phyloP scores from a whole-genome alignment of 768 basidiomycete species.

The Trametes villosa region DNA sequence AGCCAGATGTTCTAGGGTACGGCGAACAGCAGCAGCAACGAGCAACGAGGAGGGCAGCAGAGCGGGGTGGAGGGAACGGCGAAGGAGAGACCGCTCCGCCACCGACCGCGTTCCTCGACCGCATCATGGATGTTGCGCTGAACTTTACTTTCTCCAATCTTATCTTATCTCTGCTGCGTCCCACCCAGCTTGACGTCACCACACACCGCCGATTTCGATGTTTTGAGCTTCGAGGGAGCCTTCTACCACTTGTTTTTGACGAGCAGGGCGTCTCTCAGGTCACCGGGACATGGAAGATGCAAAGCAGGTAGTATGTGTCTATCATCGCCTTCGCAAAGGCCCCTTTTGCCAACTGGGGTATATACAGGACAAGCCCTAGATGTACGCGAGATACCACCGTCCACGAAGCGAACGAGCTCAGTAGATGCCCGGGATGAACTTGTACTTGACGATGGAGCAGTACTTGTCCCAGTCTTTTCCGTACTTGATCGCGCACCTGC shows the following conservation, averaged over 20 bases:
- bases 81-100: not conserved
- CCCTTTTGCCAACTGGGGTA: slow-evolving; percentile 2
- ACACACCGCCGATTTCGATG: too few relatives aligned
- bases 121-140: not conserved
- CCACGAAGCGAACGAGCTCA: slow-evolving; percentile 37
- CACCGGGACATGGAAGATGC: too few relatives aligned
- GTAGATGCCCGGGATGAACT: slow-evolving; percentile 88
- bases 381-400: not conserved
- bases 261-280: too few relatives aligned
- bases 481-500: slow-evolving; percentile 84
- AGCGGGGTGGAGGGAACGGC: not conserved
- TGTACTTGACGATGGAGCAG: slow-evolving; percentile 85
- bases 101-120: not conserved
- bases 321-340: not conserved
- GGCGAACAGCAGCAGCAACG: not conserved
- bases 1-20: not conserved
- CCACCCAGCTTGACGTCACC: too few relatives aligned
- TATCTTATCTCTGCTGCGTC: not conserved
- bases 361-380: not conserved
- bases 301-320: too few relatives aligned
- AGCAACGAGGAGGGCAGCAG: not conserved
- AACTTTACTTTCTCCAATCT: too few relatives aligned
- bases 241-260: too few relatives aligned
- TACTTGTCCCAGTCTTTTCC: slow-evolving; percentile 95
- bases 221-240: too few relatives aligned